Conservation (phyloP, 352 stramenopile genomes). For the Blastocystis sp. region DNA sequence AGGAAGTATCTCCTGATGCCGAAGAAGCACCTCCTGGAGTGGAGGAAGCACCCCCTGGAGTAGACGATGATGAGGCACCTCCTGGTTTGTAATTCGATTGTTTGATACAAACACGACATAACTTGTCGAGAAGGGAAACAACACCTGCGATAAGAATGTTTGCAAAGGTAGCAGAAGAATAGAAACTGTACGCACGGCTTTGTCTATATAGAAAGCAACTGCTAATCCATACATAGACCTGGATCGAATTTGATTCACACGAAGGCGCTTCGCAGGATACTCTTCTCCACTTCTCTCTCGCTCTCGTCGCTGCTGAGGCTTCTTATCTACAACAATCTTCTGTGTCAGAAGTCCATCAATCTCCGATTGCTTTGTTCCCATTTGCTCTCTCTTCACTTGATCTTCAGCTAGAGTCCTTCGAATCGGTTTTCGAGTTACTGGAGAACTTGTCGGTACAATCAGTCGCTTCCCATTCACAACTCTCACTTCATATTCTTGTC, state of each 20-base stretch:
- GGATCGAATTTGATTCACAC: neutral
- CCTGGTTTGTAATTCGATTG: slow-evolving; percentile 7
- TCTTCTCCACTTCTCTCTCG: slow-evolving; percentile 65
- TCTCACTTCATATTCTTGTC: slow-evolving; percentile 13
- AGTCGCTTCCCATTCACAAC: slow-evolving; percentile 31
- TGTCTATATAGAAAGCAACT: neutral
- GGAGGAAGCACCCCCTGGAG: neutral
- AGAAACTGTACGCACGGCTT: neutral
- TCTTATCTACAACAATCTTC: slow-evolving; percentile 68
- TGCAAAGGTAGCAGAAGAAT: neutral
- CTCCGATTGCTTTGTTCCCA: too few relatives aligned
- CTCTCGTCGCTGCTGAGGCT: slow-evolving; percentile 89
- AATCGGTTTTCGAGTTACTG: neutral
- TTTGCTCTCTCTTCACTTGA: too few relatives aligned
- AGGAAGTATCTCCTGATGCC: neutral
- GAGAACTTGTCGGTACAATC: neutral
- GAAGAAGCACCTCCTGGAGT: neutral
- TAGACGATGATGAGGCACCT: slow-evolving; percentile 51
- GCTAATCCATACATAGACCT: neutral
- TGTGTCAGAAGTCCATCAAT: neutral
- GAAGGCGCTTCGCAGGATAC: neutral
- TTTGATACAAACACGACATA: neutral
- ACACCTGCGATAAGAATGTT: neutral
- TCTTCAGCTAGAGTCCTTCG: too few relatives aligned
- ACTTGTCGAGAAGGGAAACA: neutral